phyloP scores from a whole-genome alignment of 2,329 filamentous ascomycete species.

The Leptographium flavum region DNA sequence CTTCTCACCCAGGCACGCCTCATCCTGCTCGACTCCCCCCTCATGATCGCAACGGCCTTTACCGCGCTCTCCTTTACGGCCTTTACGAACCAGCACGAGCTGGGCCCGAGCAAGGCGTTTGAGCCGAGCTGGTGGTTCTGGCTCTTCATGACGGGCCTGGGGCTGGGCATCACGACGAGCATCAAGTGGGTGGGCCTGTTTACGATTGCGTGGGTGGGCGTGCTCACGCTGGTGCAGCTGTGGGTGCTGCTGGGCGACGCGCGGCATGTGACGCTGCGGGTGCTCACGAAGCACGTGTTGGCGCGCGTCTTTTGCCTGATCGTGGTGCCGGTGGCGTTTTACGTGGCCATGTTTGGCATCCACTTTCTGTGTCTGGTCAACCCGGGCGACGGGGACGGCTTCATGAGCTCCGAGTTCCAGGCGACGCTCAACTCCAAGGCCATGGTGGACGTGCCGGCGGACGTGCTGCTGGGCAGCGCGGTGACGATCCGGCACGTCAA shows the following conservation, averaged over 20 bases:
- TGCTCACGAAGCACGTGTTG: constrained; percentile 90
- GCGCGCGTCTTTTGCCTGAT: constrained; percentile 85
- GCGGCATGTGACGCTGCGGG: constrained; percentile 67
- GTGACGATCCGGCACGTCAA: constrained; percentile 85
- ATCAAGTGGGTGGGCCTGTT: constrained; percentile 99
- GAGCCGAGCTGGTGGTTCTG: constrained; percentile 94
- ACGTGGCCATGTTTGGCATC: constrained; percentile 93
- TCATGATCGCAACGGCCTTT: constrained; percentile 85
- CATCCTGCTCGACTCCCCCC: constrained; percentile 88
- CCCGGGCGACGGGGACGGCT: constrained; percentile 92
- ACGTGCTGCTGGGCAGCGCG: constrained; percentile 79
- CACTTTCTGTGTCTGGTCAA: constrained; percentile 90
- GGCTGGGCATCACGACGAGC: constrained; percentile 78
- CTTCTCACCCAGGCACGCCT: constrained; percentile 88
- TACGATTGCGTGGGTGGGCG: constrained; percentile 95
- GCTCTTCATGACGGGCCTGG: constrained; percentile 74
- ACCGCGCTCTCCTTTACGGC: constrained; percentile 81
- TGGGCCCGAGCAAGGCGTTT: constrained; percentile 80
- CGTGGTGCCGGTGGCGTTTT: constrained; percentile 76
- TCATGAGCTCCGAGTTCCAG: constrained; percentile 99
- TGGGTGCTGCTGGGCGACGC: constrained; percentile 90
- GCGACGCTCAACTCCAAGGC: constrained; percentile 90
- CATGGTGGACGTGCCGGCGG: constrained; percentile 89
- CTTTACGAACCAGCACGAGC: constrained; percentile 94
- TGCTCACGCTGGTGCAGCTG: constrained; percentile 77